These are phyloP conservation scores for Lentinula raphanica DNA, from an alignment of 768 basidiomycete genomes.

Conservation along the genomic window DNA sequence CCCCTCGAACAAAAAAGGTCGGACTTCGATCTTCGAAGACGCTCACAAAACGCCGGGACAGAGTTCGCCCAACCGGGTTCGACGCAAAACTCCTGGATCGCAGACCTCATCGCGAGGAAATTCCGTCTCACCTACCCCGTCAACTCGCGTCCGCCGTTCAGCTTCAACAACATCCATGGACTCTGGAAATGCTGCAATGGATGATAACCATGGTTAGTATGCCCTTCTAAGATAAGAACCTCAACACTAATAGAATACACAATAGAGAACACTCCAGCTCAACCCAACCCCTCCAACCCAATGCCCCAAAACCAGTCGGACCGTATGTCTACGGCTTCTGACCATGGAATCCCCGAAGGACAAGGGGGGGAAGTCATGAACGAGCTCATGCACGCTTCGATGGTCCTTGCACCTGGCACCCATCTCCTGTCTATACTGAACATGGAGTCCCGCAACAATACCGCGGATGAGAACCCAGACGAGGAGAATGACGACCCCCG, in stretches of 20 bases:
- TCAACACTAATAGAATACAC: too few relatives aligned
- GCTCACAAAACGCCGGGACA: neutral
- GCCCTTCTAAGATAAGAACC: too few relatives aligned
- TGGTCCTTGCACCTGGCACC: neutral
- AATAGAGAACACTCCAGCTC: neutral
- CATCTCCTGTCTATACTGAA: neutral
- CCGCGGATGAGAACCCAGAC: neutral
- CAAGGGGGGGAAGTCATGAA: too few relatives aligned
- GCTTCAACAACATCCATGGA: neutral
- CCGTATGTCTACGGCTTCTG: too few relatives aligned
- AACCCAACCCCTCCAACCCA: too few relatives aligned
- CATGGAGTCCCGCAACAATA: neutral
- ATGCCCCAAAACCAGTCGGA: too few relatives aligned
- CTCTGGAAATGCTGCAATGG: neutral
- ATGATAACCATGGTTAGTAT: too few relatives aligned
- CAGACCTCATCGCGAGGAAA: neutral
- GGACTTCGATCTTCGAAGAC: neutral
- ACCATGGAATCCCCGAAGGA: too few relatives aligned
- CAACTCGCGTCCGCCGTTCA: neutral
- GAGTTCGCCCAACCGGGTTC: neutral
- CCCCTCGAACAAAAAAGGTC: neutral
- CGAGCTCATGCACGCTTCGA: too few relatives aligned
- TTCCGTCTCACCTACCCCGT: neutral
- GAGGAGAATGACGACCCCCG: too few relatives aligned
- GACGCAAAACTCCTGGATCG: neutral